Conservation (phyloP, 805 yeast species). For the Huiozyma sinensis region DNA sequence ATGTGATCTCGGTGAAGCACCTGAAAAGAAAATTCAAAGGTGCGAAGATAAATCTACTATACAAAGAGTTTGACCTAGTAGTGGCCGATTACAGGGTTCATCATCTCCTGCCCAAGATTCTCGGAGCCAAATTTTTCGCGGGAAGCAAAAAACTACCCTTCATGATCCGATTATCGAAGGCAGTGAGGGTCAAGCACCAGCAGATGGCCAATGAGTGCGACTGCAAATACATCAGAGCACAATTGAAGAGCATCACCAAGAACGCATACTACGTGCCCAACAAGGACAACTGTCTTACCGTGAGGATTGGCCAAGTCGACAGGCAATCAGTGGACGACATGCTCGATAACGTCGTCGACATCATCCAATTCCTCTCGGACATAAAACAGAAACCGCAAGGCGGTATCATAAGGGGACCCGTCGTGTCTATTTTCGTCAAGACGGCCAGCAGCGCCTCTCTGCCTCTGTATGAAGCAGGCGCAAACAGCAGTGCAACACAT, state of each 20-base stretch:
- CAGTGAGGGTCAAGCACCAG: slow-evolving; percentile 25
- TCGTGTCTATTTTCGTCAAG: slow-evolving; percentile 48
- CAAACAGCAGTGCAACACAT: not conserved
- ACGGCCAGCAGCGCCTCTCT: slow-evolving; percentile 57
- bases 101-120: slow-evolving; percentile 43
- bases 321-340: slow-evolving; percentile 19
- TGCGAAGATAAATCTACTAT: slow-evolving; percentile 37
- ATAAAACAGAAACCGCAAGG: slow-evolving; percentile 43
- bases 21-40: slow-evolving; percentile 38
- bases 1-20: slow-evolving; percentile 49
- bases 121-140: slow-evolving; percentile 52
- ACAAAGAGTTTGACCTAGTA: slow-evolving; percentile 53
- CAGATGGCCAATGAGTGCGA: slow-evolving; percentile 55
- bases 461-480: slow-evolving; percentile 34
- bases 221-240: slow-evolving; percentile 50
- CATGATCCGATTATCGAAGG: slow-evolving; percentile 46
- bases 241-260: slow-evolving; percentile 51
- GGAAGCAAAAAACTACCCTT: slow-evolving; percentile 59
- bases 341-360: slow-evolving; percentile 20
- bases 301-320: slow-evolving; percentile 42
- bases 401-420: slow-evolving; percentile 39
- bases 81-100: slow-evolving; percentile 62
- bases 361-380: slow-evolving; percentile 38
- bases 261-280: slow-evolving; percentile 55
- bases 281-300: slow-evolving; percentile 48